Base-by-base conservation (phyloP, 139 green algal species). In the Chloropicon primus region DNA sequence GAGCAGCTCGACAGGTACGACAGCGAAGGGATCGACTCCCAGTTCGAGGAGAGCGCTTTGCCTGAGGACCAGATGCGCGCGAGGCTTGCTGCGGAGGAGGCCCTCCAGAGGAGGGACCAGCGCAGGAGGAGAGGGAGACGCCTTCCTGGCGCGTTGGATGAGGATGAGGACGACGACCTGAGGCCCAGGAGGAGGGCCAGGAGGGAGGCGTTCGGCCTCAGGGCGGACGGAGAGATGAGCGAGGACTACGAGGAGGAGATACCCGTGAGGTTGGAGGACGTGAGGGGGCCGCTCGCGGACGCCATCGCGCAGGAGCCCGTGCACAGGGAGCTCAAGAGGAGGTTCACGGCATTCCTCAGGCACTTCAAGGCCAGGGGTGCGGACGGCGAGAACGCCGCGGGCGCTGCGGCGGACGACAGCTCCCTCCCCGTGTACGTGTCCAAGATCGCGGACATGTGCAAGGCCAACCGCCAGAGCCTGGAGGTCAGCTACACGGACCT, bases 401-500 rank as follows among this genome's bases (percentile, higher is more conserved):
- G 74, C 0, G 77, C 77, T 25, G 84, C 79, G 1, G 79, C 79
- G n/a, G 85, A 84, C 62, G 78, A 86, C n/a, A 74, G 77, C 24
- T 2, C 2, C 10, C 76, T 83, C 28, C 74, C 26, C 2, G 76
- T 94, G 0, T 95, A 95, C 82, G 25, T 28, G 2, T 73, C 78
- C 23, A 82, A 83, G 26, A 84, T 96, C 27, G 53, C 76, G 21
- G 81, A 92, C 17, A 92, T 94, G 89, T 87, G 82, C 75, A 83
- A 76, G 89, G 87, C 79, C 79, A 94, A 95, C 84, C 82, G 84
- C 53, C 83, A 88, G 78, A 89, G 77, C 72, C 84, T 99, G 78
- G 89, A 97, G 77, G 87, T 99, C 5, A 80, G 88, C 75, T 98
- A 93, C 81, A 53, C 78, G 24, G 85, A 99, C 84, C 87, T 98